These are phyloP conservation scores for Boletus reticulatus DNA, from an alignment of 768 basidiomycete species.

Conservation along the genomic window DNA sequence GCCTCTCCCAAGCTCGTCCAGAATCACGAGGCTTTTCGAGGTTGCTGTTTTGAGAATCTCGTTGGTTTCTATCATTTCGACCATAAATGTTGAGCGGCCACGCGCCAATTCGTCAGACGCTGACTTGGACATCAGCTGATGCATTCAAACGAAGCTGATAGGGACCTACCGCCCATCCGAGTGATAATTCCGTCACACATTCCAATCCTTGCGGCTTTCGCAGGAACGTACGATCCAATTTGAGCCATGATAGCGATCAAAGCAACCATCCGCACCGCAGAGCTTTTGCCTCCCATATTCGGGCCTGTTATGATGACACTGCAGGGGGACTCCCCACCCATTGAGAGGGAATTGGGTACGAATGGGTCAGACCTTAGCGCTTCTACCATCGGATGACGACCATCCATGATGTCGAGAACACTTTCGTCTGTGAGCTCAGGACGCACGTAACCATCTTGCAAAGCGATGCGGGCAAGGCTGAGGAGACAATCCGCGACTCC, in stretches of 20 bases:
- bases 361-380: conserved; percentile 74
- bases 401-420: conserved; percentile 71
- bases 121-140: conserved; percentile 22
- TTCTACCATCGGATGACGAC: conserved; percentile 93
- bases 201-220: conserved; percentile 67
- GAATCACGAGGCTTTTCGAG: conserved; percentile 74
- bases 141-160: not conserved
- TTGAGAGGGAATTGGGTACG: conserved; percentile 74
- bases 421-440: conserved; percentile 72
- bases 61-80: conserved; percentile 92
- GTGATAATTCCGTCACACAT: conserved; percentile 84
- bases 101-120: conserved; percentile 86
- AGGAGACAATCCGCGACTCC: conserved; percentile 85
- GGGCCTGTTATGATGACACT: conserved; percentile 81
- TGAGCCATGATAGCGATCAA: conserved; percentile 77
- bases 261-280: conserved; percentile 75
- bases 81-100: conserved; percentile 95
- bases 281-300: conserved; percentile 89
- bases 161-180: conserved; percentile 76
- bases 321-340: conserved; percentile 53
- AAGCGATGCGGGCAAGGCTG: conserved; percentile 78
- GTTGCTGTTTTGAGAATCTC: conserved; percentile 83
- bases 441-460: conserved; percentile 72
- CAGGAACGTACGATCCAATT: conserved; percentile 93
- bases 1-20: conserved; percentile 89